Base-by-base conservation (phyloP, 768 basidiomycete species). In the Cyclocybe cylindracea region DNA sequence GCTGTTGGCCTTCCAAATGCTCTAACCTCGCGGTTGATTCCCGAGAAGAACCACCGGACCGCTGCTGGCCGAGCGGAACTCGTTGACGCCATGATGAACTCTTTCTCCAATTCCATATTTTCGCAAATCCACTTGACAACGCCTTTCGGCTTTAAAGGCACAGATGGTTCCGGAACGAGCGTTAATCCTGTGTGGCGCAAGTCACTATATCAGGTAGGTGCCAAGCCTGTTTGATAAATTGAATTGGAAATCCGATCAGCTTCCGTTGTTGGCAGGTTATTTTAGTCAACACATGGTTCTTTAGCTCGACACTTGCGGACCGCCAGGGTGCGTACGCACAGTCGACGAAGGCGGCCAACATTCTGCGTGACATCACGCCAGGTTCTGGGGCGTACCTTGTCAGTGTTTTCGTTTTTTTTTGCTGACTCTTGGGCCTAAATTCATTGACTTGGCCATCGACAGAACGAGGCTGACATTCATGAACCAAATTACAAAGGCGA, bases 391-490 rank as follows among this genome's bases (percentile, higher is more conserved):
- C 64, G 7, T 68, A 68, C 51, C 45, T 46, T 31, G 65, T 65
- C 31, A 4, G 63, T 49, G 10, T 31, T 33, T n/a, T 19, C 3
- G 7, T 3, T 18, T 29, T 46, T 38, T 18, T 16, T 6, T 40
- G 8, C 10, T 1, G 4, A 9, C 10, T 16, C 33, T 44, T 31
- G 24, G 19, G 34, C n/a, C 10, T 19, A 46, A 5, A 19, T 36
- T 36, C 14, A 45, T 10, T 41, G 24, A 37, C 9, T 29, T 46
- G 10, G 37, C 31, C 11, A 41, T 14, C 10, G 10, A 44, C 50
- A 66, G 65, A 68, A 65, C 44, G 66, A 68, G 36, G 57, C 65
- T 5, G 65, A 66, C 43, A 58, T 65, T 10, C 53, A 65, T 49
- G 66, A 68, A 35, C 66, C 65, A 16, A 55, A 68, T 37, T 58